Base-by-base conservation (phyloP, 2,329 filamentous ascomycete genomes). In the Ascochyta koolunga region DNA sequence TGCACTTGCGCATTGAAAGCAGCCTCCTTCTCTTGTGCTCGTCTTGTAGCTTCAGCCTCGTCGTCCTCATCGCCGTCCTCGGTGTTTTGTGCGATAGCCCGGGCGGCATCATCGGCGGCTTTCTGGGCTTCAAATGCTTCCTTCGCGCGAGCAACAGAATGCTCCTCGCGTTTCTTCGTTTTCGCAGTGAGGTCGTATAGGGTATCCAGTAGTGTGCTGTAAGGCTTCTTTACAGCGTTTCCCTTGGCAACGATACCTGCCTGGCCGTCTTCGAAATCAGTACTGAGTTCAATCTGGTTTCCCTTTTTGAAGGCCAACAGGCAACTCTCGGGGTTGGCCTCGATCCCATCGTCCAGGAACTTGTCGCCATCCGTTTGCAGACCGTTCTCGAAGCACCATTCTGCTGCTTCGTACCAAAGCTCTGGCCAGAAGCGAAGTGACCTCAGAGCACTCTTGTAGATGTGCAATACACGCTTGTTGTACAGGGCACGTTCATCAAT, bases 371-470 rank as follows among this genome's bases (percentile, higher is more conserved):
- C 88, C 38, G 86, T 77, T 32, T 85, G 82, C 62, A 93, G 78
- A 38, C 85, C 85, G 65, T 95, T 92, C 49, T 89, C 84, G 67
- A 92, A 92, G 74, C 91, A 96, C 86, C 93, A 98, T 61, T 96
- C 90, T 0, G 93, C 90, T 9, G 92, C 93, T 56, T 97, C 92
- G 43, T 92, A 93, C 95, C 95, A 99, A 64, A 97, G 87, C 71
- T 96, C 90, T 4, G 95, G 93, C 85, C 93, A 95, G 76, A 98
- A 99, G 44, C 93, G 87, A 50, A 99, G 79, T 4, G 92, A 89
- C 89, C 97, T 96, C 40, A 96, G 79, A 4, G 93, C 91, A 73
- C 97, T 93, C 73, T 92, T 95, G 80, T 96, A 98, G 60, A 91
- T 89, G 73, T 96, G 96, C 7, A 97, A 76, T 36, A 98, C 85